phyloP scores from a whole-genome alignment of 1,139 yeast species.

The Protomyces lactucae-debilis region DNA sequence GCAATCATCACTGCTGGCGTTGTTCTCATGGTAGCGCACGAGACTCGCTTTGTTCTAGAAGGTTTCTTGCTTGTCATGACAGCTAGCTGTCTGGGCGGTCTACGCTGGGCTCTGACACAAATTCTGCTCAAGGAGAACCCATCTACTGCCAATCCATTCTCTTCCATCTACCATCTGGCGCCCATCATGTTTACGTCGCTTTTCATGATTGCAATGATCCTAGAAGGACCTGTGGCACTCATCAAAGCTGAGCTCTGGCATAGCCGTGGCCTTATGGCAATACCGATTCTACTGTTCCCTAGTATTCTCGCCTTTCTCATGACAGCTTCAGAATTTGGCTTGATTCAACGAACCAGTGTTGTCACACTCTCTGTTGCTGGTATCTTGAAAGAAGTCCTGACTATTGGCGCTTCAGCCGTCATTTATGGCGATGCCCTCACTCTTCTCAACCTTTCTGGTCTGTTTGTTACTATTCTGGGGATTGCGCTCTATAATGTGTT shows the following conservation, averaged over 20 bases:
- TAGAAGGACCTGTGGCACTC: constrained; percentile 63
- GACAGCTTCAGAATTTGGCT: constrained; percentile 84
- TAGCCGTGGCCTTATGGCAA: constrained; percentile 48
- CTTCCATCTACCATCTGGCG: constrained; percentile 74
- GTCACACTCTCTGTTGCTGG: constrained; percentile 87
- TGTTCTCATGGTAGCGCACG: constrained; percentile 71
- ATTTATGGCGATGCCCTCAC: constrained; percentile 72
- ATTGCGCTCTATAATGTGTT: constrained; percentile 68
- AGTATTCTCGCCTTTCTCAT: constrained; percentile 83
- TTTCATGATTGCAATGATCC: constrained; percentile 53
- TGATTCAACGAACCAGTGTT: constrained; percentile 76
- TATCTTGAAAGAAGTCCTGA: constrained; percentile 81
- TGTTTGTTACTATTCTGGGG: constrained; percentile 67
- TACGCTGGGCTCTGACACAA: constrained; percentile 94
- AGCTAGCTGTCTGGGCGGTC: constrained; percentile 79
- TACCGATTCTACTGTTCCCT: constrained; percentile 63
- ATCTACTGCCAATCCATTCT: constrained; percentile 65
- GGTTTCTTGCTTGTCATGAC: constrained; percentile 60
- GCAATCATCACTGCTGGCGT: constrained; percentile 76
- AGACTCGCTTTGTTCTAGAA: constrained; percentile 37
- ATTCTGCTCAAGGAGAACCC: constrained; percentile 60
- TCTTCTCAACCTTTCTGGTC: constrained; percentile 66
- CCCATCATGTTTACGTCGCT: constrained; percentile 74
- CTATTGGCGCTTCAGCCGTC: constrained; percentile 65
- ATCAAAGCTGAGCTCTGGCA: constrained; percentile 58